Percentiles rank a stretch among this genome's conserved stretches.
Evolutionary conservation across 306 rosid genomes (phyloP).

Genomic region (Fragaria nilgerrensis): DNA sequence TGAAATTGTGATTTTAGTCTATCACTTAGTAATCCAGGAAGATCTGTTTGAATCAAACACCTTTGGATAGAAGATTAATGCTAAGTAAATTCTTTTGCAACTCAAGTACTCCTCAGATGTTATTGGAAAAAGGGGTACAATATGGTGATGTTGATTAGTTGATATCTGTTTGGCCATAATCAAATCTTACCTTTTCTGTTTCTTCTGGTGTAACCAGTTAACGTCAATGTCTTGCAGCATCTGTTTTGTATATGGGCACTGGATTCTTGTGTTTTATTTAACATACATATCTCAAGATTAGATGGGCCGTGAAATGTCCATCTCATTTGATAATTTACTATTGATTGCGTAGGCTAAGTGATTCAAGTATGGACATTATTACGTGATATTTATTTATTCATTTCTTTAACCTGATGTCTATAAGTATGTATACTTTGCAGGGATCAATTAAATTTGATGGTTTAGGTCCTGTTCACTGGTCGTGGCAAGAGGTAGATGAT

Average conservation of each 20-base stretch:
- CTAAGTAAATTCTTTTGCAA: background rate
- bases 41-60: background rate
- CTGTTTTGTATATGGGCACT: background rate
- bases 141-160: background rate
- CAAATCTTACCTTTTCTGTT: background rate
- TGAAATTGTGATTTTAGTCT: background rate
- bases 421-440: constrained; percentile 15
- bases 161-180: background rate
- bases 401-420: background rate
- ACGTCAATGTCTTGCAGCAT: background rate
- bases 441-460: constrained; percentile 39
- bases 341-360: too few relatives aligned
- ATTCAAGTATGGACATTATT: background rate
- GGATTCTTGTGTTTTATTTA: background rate
- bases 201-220: background rate
- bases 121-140: background rate
- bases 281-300: background rate
- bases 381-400: background rate
- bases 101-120: background rate
- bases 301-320: background rate
- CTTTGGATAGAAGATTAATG: background rate
- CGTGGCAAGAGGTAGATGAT: constrained; percentile 35
- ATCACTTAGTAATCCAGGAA: background rate
- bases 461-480: constrained; percentile 42
- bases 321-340: background rate